Base-by-base conservation (phyloP, 2,329 filamentous ascomycete species). In the Amesomyces nigricolor region DNA sequence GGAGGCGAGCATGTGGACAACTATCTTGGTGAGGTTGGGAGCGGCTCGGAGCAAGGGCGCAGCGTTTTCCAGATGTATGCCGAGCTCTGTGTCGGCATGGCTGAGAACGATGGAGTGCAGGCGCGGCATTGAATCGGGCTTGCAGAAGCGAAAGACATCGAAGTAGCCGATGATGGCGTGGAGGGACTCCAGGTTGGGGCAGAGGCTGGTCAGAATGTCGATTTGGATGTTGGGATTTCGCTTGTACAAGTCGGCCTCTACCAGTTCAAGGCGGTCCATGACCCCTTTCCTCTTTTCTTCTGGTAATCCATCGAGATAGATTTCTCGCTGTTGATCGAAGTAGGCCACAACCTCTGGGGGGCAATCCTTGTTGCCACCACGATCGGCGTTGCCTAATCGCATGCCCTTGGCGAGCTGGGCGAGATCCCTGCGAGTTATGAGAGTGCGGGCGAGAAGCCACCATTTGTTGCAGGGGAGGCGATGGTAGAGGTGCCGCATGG, bases 401-500 rank as follows among this genome's bases (percentile, higher is more conserved):
- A 53, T 39, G 1, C 30, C 19, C 17, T 17, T 19, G 22, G 50
- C 49, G 13, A 32, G 11, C 11, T 13, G 32, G 17, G 48, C 48
- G n/a, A 55, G 44, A 16, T 55, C 56, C 4, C 10, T n/a, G 30
- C 45, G 52, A 9, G 38, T 16, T 39, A 53, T 39, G n/a, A 58
- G 48, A 5, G 52, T 58, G 4, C 30, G 37, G 5, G 49, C 48
- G 16, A 58, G 49, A 14, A 47, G 17, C 35, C 17, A 29, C 52
- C 49, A 53, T 5, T 29, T 44, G 2, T n/a, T 16, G 22, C 22
- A 29, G 2, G 5, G 5, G 5, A 16, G 42, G 30, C 26, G 26
- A 45, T 50, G 52, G 56, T 58, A 58, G 44, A 58, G 52, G 39
- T 49, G 52, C 2, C 32, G 43, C 1, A 48, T 53, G 1, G 48